A percentile compares a stretch with the other conserved stretches of the same genome.
phyloP scores from a whole-genome alignment of 495 filamentous ascomycete genomes.

The Annulohypoxylon maeteangense region DNA sequence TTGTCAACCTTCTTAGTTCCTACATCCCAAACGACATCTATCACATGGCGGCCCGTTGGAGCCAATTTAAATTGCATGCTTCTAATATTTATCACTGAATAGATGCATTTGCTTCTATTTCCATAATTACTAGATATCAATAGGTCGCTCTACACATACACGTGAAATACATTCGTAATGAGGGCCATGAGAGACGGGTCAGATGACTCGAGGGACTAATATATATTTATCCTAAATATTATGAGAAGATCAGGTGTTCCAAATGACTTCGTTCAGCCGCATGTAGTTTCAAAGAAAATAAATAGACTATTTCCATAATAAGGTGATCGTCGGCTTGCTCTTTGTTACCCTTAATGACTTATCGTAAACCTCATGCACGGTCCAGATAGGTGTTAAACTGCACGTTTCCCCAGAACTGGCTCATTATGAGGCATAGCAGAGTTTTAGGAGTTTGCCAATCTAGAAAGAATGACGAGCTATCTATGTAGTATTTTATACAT shows the following conservation, averaged over 20 bases:
- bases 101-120: too few species aligned
- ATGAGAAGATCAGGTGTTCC: neutral
- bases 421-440: neutral
- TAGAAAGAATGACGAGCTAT: too few species aligned
- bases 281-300: neutral
- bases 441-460: neutral
- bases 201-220: neutral
- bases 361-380: neutral
- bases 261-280: neutral
- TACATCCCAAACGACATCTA: too few species aligned
- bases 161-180: too few species aligned
- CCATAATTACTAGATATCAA: too few species aligned
- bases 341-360: constrained; percentile 15
- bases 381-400: neutral
- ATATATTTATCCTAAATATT: neutral
- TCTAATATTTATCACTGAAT: too few species aligned
- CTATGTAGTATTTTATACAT: too few species aligned
- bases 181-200: neutral
- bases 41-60: too few species aligned
- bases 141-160: too few species aligned
- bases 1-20: too few species aligned
- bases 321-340: neutral
- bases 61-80: too few species aligned
- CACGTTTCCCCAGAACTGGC: neutral
- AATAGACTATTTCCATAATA: neutral